phyloP scores from a whole-genome alignment of 257 asterid species.

The Salvia miltiorrhiza region DNA sequence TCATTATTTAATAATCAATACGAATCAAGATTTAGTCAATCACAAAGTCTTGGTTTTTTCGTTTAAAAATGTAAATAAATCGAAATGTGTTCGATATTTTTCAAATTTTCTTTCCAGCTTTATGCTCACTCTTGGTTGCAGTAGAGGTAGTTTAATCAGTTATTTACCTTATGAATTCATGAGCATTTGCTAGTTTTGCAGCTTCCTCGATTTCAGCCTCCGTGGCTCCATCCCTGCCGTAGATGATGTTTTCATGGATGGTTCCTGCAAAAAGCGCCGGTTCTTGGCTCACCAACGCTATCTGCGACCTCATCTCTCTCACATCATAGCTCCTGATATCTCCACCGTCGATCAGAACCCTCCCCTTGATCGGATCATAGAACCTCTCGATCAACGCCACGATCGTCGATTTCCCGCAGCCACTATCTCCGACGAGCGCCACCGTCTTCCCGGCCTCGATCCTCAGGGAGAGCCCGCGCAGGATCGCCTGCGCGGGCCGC shows the following conservation, averaged over 20 bases:
- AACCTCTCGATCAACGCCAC: slow-evolving; percentile 48
- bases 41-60: too few relatives aligned
- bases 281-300: slow-evolving; percentile 57
- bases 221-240: slow-evolving; percentile 39
- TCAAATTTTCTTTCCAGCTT: too few relatives aligned
- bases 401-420: slow-evolving; percentile 54
- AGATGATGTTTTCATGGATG: slow-evolving; percentile 40
- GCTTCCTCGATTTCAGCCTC: slow-evolving; percentile 46
- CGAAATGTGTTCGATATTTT: too few relatives aligned
- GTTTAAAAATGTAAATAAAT: too few relatives aligned
- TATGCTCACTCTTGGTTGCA: too few relatives aligned
- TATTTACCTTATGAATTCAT: slow-evolving; percentile 50
- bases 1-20: too few relatives aligned
- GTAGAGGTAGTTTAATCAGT: too few relatives aligned
- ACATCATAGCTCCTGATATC: slow-evolving; percentile 37
- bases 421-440: slow-evolving; percentile 53
- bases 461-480: slow-evolving; percentile 35
- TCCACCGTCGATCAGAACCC: slow-evolving; percentile 34
- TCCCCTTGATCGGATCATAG: slow-evolving; percentile 43
- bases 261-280: slow-evolving; percentile 54
- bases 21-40: too few relatives aligned
- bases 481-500: slow-evolving; percentile 40
- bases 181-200: slow-evolving; percentile 52
- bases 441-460: slow-evolving; percentile 40
- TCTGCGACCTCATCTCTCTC: slow-evolving; percentile 38